Percentiles rank a stretch among this genome's conserved stretches.
These are phyloP conservation scores for Linnemannia zychae DNA, from an alignment of 192 early-diverging fungal genomes.

Conservation along the genomic window DNA sequence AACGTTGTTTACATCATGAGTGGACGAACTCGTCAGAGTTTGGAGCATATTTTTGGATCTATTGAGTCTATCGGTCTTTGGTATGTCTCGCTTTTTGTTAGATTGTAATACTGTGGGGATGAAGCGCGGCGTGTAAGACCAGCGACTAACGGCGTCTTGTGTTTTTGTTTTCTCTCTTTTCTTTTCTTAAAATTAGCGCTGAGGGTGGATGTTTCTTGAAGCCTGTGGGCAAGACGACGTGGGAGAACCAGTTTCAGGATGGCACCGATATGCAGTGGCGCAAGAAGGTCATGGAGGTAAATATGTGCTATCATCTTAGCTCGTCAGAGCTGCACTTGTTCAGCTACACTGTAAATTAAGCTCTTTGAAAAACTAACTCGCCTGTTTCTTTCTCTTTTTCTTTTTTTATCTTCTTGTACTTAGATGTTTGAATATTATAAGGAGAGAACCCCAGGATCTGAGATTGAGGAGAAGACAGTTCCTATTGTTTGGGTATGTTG, in stretches of 20 bases:
- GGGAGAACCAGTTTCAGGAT: slow-evolving; percentile 78
- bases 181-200: slow-evolving; percentile 62
- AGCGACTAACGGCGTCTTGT: background rate
- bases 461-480: slow-evolving; percentile 81
- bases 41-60: slow-evolving; percentile 77
- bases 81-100: slow-evolving; percentile 22
- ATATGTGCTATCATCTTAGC: background rate
- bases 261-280: slow-evolving; percentile 54
- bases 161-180: background rate
- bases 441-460: slow-evolving; percentile 84
- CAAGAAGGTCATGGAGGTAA: slow-evolving; percentile 56
- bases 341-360: too few relatives aligned
- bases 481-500: slow-evolving; percentile 75
- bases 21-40: slow-evolving; percentile 72
- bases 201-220: slow-evolving; percentile 84
- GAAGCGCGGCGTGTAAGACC: too few relatives aligned
- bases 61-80: slow-evolving; percentile 73
- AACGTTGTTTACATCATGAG: slow-evolving; percentile 84
- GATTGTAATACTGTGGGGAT: too few relatives aligned
- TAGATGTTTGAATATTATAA: slow-evolving; percentile 87
- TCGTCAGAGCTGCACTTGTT: too few relatives aligned
- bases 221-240: slow-evolving; percentile 68
- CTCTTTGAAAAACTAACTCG: background rate
- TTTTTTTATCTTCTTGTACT: background rate
- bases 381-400: background rate